A percentile compares a stretch with the other conserved stretches of the same genome.
Conservation (phyloP, 2,329 filamentous ascomycete species). For the Fusarium sp. region DNA sequence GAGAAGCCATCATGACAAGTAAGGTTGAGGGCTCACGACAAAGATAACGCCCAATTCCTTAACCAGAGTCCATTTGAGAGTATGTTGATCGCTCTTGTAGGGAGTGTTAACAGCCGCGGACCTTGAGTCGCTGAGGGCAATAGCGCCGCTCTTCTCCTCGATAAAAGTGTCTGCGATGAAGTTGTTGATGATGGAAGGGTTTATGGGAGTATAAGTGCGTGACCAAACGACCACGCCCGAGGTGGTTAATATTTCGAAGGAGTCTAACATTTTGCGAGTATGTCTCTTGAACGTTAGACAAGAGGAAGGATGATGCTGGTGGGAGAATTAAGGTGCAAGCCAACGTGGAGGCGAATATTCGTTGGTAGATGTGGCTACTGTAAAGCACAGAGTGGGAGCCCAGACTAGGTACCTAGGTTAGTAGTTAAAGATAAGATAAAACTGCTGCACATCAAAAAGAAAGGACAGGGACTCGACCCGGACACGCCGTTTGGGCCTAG, state of each 20-base stretch:
- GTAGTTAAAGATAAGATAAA: conserved; percentile 23
- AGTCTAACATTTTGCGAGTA: conserved; percentile 78
- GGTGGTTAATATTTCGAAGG: conserved; percentile 95
- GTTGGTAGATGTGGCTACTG: conserved; percentile 40
- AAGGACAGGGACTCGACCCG: conserved; percentile 29
- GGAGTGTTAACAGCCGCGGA: conserved; percentile 73
- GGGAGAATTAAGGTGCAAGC: conserved; percentile 11
- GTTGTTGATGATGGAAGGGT: conserved; percentile 86
- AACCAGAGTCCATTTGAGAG: conserved; percentile 89
- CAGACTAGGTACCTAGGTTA: background rate
- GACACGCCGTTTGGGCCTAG: conserved; percentile 27
- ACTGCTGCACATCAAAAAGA: conserved; percentile 19
- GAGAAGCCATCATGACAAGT: conserved; percentile 32
- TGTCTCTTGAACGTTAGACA: conserved; percentile 12
- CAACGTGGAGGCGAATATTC: conserved; percentile 28
- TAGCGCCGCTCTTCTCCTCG: conserved; percentile 81
- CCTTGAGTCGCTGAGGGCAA: conserved; percentile 66
- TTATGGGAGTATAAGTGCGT: conserved; percentile 81
- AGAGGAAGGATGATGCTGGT: conserved; percentile 15
- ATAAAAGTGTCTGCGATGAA: conserved; percentile 98
- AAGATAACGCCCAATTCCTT: conserved; percentile 97
- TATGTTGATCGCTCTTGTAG: conserved; percentile 93
- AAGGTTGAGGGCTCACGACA: conserved; percentile 66
- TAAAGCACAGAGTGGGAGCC: background rate
- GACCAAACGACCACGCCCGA: conserved; percentile 98